These are phyloP conservation scores for Cucumis cinereus DNA, from an alignment of 306 rosid species.

Conservation along the genomic window DNA sequence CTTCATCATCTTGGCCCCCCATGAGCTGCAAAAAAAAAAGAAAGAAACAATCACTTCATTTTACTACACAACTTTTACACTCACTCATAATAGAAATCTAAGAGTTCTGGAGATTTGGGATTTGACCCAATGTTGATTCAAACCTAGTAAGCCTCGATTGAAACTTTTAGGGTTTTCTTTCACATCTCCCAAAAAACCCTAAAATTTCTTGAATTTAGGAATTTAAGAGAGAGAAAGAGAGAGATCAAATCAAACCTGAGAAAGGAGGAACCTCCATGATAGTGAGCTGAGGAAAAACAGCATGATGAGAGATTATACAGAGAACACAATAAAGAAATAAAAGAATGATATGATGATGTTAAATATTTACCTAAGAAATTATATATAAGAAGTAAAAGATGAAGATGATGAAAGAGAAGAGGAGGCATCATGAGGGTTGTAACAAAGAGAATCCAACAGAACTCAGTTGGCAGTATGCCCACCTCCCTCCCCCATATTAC, in stretches of 20 bases:
- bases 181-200: neutral
- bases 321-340: neutral
- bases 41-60: neutral
- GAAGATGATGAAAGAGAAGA: neutral
- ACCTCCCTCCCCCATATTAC: slow-evolving; percentile 41
- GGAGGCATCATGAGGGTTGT: slow-evolving; percentile 19
- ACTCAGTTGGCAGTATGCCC: slow-evolving; percentile 93
- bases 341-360: neutral
- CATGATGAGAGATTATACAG: neutral
- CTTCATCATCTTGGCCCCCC: neutral
- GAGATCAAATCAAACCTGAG: neutral
- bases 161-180: neutral
- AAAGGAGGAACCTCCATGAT: neutral
- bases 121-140: neutral
- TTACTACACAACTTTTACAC: neutral
- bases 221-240: neutral
- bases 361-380: neutral
- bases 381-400: neutral
- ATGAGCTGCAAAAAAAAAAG: neutral
- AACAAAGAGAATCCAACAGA: slow-evolving; percentile 76
- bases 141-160: neutral
- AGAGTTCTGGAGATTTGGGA: neutral
- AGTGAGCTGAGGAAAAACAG: neutral
- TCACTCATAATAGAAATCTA: neutral
- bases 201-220: neutral